These are phyloP conservation scores for Rhizomucor pusillus DNA, from an alignment of 371 early-diverging fungal species.

Conservation along the genomic window DNA sequence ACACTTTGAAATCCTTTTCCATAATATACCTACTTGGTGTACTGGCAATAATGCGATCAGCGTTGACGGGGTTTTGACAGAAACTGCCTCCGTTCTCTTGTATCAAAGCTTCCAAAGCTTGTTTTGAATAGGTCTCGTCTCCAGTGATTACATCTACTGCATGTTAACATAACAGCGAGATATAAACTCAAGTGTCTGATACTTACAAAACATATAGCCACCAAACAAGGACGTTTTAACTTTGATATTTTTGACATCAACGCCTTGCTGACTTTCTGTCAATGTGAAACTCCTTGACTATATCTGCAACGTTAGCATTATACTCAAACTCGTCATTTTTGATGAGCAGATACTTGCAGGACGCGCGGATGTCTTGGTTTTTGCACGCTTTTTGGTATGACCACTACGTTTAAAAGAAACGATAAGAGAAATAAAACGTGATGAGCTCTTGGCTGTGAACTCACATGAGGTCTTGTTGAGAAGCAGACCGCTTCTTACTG, in stretches of 20 bases:
- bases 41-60: constrained; percentile 59
- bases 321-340: no score
- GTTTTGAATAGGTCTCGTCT: constrained; percentile 38
- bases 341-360: no score
- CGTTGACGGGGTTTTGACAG: constrained; percentile 50
- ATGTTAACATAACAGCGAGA: no score
- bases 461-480: constrained; percentile 16
- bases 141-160: constrained; percentile 45
- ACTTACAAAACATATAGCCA: constrained; percentile 61
- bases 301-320: no score
- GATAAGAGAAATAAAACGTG: not conserved
- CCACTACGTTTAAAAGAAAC: constrained; percentile 1
- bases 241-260: constrained; percentile 40
- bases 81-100: constrained; percentile 63
- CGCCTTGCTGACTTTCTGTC: constrained; percentile 39
- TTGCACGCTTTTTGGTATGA: constrained; percentile 4
- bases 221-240: constrained; percentile 51
- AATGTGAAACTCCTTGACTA: constrained; percentile 12
- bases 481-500: constrained; percentile 20
- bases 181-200: no score
- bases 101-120: constrained; percentile 56
- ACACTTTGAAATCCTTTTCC: not conserved
- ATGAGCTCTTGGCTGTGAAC: not conserved
- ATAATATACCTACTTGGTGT: constrained; percentile 24
- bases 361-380: not conserved